phyloP scores from a whole-genome alignment of 768 basidiomycete species.

The Nevesoporus exiguus region DNA sequence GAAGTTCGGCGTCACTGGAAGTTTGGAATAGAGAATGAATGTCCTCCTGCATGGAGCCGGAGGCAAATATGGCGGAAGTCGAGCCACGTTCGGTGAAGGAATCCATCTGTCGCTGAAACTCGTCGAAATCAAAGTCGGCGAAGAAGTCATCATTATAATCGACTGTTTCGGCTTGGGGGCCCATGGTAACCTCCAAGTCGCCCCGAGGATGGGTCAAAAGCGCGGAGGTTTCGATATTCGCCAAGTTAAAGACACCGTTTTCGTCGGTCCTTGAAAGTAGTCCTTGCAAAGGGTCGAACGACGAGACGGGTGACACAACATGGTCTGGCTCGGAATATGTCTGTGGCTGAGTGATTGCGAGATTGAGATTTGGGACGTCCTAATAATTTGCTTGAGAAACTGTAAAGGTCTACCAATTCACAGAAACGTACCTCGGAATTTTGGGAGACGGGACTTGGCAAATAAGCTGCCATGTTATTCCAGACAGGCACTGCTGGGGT shows the following conservation, averaged over 20 bases:
- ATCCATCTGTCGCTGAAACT: slow-evolving; percentile 9
- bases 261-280: slow-evolving; percentile 32
- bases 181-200: slow-evolving; percentile 35
- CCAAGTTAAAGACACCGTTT: slow-evolving; percentile 36
- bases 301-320: background rate
- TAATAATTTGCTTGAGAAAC: background rate
- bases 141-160: slow-evolving; percentile 20
- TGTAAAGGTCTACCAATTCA: background rate
- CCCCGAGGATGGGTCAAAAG: slow-evolving; percentile 35
- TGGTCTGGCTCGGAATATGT: slow-evolving; percentile 5
- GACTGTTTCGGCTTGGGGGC: background rate
- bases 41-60: slow-evolving; percentile 15
- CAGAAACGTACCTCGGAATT: slow-evolving; percentile 12
- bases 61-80: background rate
- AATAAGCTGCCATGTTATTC: slow-evolving; percentile 6
- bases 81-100: slow-evolving; percentile 1
- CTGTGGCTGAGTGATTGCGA: slow-evolving; percentile 13
- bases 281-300: slow-evolving; percentile 27
- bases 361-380: slow-evolving; percentile 12
- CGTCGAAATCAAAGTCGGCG: slow-evolving; percentile 20
- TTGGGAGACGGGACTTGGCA: background rate
- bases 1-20: slow-evolving; percentile 10
- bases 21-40: slow-evolving; percentile 21
- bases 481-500: slow-evolving; percentile 3
- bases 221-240: slow-evolving; percentile 30